These are phyloP conservation scores for Didymella arachidicola DNA, from an alignment of 2,329 filamentous ascomycete species.

Conservation along the genomic window DNA sequence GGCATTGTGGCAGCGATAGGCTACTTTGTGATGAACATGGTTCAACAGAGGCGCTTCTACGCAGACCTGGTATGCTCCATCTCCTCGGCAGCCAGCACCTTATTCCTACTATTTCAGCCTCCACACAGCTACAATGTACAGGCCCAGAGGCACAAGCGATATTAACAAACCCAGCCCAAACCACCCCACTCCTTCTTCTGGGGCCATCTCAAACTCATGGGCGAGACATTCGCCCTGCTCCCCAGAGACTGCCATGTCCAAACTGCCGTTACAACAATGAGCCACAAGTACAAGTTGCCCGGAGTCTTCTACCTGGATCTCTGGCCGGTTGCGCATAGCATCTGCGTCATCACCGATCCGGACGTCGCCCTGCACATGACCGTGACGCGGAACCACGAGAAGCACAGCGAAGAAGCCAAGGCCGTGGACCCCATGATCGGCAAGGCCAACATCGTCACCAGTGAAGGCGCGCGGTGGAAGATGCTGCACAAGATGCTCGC, in stretches of 20 bases:
- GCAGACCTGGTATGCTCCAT: slow-evolving; percentile 31
- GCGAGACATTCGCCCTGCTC: slow-evolving; percentile 43
- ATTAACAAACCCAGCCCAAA: slow-evolving; percentile 40
- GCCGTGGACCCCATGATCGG: slow-evolving; percentile 41
- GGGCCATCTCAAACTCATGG: slow-evolving; percentile 53
- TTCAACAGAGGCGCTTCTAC: slow-evolving; percentile 35
- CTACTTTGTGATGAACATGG: slow-evolving; percentile 31
- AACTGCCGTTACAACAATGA: slow-evolving; percentile 43
- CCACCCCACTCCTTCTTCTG: slow-evolving; percentile 54
- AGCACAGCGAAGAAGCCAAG: slow-evolving; percentile 32
- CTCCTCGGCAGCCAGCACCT: background rate
- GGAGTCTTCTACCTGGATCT: slow-evolving; percentile 55
- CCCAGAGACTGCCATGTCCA: slow-evolving; percentile 51
- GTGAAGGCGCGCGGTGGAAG: slow-evolving; percentile 49
- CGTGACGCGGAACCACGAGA: slow-evolving; percentile 43
- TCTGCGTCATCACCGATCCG: slow-evolving; percentile 49
- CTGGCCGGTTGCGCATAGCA: slow-evolving; percentile 51
- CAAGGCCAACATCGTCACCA: slow-evolving; percentile 37
- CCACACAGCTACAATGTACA: background rate
- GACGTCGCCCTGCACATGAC: slow-evolving; percentile 52
- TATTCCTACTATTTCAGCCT: background rate
- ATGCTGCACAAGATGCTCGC: slow-evolving; percentile 46
- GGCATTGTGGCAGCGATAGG: slow-evolving; percentile 23
- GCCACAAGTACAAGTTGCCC: slow-evolving; percentile 46
- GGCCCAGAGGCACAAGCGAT: background rate